A percentile compares a stretch with the other conserved stretches of the same genome.
These are phyloP conservation scores for Allomyces javanicus DNA, from an alignment of 192 early-diverging fungal species.

Conservation along the genomic window DNA sequence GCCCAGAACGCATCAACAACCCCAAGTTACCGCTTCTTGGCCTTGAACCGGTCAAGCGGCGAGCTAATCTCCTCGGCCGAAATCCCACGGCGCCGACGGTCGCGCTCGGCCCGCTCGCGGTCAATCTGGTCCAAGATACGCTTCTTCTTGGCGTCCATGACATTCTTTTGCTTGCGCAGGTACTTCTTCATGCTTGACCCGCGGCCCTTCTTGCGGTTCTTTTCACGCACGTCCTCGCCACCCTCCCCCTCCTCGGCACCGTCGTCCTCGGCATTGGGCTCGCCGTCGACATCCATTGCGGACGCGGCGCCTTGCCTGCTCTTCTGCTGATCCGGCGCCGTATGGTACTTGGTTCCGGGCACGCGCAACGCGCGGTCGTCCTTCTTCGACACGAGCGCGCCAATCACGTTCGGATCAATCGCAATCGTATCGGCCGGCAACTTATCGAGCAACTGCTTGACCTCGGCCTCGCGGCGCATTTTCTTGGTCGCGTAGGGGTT, in stretches of 20 bases:
- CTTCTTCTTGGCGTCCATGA: neutral
- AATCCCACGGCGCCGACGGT: neutral
- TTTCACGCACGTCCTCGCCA: neutral
- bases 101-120: neutral
- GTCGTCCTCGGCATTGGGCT: constrained; percentile 19
- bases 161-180: neutral
- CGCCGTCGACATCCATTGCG: constrained; percentile 41
- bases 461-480: constrained; percentile 76
- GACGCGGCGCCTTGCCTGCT: constrained; percentile 34
- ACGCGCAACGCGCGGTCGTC: too few species aligned
- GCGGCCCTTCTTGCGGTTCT: neutral
- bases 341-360: neutral
- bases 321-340: constrained; percentile 13
- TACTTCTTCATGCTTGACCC: neutral
- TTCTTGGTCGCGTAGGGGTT: constrained; percentile 82
- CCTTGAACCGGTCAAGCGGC: neutral
- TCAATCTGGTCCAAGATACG: neutral
- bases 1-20: too few species aligned
- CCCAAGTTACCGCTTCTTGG: neutral
- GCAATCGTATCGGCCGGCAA: constrained; percentile 16
- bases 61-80: neutral
- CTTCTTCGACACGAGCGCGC: constrained; percentile 9
- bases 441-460: constrained; percentile 73
- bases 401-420: constrained; percentile 16
- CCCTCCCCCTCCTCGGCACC: constrained; percentile 10